Evolutionary conservation across 176 grass and related monocot species (phyloP).

Genomic region (Coix lacrymajobi): DNA sequence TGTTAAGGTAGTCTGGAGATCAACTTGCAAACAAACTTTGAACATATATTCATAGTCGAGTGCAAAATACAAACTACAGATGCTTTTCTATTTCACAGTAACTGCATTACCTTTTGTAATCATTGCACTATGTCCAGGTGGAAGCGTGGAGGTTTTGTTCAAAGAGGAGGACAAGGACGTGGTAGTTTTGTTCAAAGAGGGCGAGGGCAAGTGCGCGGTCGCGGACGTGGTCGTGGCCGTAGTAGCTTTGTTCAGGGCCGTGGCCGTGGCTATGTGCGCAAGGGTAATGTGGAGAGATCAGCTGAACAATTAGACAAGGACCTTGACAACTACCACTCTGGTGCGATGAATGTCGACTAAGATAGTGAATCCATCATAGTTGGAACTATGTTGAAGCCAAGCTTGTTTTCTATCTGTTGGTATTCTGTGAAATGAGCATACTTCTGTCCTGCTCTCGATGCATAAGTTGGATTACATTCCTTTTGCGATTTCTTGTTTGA

Average conservation of each 20-base stretch:
- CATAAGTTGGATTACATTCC: not conserved
- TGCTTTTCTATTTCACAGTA: not conserved
- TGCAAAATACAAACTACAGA: not conserved
- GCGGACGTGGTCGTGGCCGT: constrained; percentile 24
- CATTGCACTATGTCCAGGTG: constrained; percentile 35
- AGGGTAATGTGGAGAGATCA: constrained; percentile 50
- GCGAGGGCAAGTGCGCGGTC: constrained; percentile 31
- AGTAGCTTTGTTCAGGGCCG: constrained; percentile 30
- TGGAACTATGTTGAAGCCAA: not conserved
- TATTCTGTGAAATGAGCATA: not conserved
- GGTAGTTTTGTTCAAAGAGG: constrained; percentile 48
- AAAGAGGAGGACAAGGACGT: constrained; percentile 35
- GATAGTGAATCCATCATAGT: not conserved
- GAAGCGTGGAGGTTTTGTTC: constrained; percentile 39
- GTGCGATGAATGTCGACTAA: constrained; percentile 66
- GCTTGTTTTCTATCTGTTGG: constrained; percentile 18
- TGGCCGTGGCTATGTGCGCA: constrained; percentile 50
- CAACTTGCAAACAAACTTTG: not conserved
- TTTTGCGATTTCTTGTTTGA: constrained; percentile 7
- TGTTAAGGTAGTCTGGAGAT: not conserved
- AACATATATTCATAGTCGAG: not conserved
- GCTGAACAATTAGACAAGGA: constrained; percentile 83
- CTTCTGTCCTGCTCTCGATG: not conserved
- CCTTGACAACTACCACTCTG: constrained; percentile 72
- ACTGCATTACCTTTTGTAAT: not conserved